These are phyloP conservation scores for Obelidium mucronatum DNA, from an alignment of 192 early-diverging fungal species.

Conservation along the genomic window DNA sequence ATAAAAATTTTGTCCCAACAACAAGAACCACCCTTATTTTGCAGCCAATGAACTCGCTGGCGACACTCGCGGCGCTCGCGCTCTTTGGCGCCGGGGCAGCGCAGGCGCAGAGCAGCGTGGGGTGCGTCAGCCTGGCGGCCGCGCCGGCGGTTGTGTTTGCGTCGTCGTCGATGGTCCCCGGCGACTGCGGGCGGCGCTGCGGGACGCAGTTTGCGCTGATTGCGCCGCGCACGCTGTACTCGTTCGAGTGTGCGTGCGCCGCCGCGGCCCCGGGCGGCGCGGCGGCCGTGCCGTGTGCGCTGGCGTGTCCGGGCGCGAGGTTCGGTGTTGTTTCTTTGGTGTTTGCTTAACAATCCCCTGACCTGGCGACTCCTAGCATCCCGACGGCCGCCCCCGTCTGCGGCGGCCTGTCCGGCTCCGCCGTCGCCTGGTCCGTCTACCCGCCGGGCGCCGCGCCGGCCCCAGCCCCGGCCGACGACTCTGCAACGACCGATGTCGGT, in stretches of 20 bases:
- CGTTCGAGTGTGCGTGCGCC: background rate
- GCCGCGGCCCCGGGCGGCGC: background rate
- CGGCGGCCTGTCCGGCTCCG: background rate
- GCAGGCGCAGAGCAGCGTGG: background rate
- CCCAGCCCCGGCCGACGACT: background rate
- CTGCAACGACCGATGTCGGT: background rate
- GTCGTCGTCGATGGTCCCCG: background rate
- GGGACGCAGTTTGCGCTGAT: constrained; percentile 7
- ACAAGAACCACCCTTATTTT: no score
- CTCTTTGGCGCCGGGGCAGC: background rate
- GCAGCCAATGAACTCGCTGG: no score
- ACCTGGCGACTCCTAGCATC: background rate
- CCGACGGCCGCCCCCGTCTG: background rate
- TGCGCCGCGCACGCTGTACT: background rate
- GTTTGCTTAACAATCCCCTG: background rate
- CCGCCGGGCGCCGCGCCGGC: background rate
- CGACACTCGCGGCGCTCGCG: background rate
- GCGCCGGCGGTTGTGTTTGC: background rate
- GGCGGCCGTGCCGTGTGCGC: background rate
- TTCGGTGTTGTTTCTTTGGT: background rate
- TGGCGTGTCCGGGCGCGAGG: constrained; percentile 2
- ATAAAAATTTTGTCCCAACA: no score
- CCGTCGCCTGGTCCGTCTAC: background rate
- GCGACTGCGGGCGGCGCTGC: background rate
- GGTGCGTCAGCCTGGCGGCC: background rate